Percentiles rank a stretch among this genome's conserved stretches.
These are phyloP conservation scores for Penicillium verhagenii DNA, from an alignment of 495 filamentous ascomycete species.

Conservation along the genomic window DNA sequence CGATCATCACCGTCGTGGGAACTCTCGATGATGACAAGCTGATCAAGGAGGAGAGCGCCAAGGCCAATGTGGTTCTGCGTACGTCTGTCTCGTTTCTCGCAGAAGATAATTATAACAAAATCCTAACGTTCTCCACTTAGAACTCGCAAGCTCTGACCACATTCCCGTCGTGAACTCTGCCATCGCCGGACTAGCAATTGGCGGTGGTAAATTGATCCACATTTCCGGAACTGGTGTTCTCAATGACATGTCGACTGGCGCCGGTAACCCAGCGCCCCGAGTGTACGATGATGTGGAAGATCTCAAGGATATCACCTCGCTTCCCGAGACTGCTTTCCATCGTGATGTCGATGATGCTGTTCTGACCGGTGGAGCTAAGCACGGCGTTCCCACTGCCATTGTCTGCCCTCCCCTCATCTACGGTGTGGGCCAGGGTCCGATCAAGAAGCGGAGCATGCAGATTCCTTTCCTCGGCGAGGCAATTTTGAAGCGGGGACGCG, in stretches of 20 bases:
- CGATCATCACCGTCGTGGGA: not conserved
- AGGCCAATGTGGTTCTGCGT: slow-evolving; percentile 5
- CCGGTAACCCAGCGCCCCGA: not conserved
- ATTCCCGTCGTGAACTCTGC: slow-evolving; percentile 4
- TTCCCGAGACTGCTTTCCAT: slow-evolving; percentile 1
- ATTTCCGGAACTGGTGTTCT: slow-evolving; percentile 9
- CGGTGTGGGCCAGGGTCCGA: slow-evolving; percentile 4
- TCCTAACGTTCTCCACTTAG: too few relatives aligned
- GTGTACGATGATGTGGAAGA: slow-evolving; percentile 6
- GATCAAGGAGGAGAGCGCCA: not conserved
- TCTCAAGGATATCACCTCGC: not conserved
- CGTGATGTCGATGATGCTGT: slow-evolving; percentile 7
- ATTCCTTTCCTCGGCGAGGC: slow-evolving; percentile 5
- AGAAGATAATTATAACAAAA: too few relatives aligned
- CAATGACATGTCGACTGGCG: slow-evolving; percentile 4
- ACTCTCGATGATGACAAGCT: slow-evolving; percentile 3
- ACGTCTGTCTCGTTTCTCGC: not conserved
- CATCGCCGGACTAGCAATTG: not conserved
- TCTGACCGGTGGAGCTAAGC: not conserved
- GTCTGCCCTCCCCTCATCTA: slow-evolving; percentile 7
- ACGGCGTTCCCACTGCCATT: slow-evolving; percentile 2
- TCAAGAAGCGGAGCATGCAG: slow-evolving; percentile 10
- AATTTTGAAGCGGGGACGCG: slow-evolving; percentile 4
- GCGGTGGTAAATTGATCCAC: slow-evolving; percentile 4
- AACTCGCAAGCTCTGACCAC: slow-evolving; percentile 4